These are phyloP conservation scores for Trichoderma sp. DNA, from an alignment of 2,329 filamentous ascomycete genomes.

Conservation along the genomic window DNA sequence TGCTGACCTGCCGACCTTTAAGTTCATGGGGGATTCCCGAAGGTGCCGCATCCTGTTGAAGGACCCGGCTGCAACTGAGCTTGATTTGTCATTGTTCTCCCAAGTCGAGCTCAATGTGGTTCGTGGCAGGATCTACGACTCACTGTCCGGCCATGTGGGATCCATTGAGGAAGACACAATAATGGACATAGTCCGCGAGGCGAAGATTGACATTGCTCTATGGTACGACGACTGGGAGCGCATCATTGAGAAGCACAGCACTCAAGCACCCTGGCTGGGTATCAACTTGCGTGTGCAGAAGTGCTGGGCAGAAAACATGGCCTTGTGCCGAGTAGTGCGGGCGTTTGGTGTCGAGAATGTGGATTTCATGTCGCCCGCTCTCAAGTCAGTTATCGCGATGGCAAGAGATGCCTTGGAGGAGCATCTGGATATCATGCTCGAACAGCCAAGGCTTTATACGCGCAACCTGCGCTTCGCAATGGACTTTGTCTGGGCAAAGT, in stretches of 20 bases:
- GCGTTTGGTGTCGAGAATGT: conserved; percentile 39
- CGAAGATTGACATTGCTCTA: conserved; percentile 50
- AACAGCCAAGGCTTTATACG: conserved; percentile 51
- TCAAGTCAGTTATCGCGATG: conserved; percentile 51
- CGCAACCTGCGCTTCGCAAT: conserved; percentile 56
- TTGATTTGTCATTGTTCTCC: conserved; percentile 55
- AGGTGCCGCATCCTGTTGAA: conserved; percentile 50
- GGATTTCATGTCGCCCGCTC: conserved; percentile 51
- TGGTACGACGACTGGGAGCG: conserved; percentile 49
- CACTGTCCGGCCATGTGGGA: conserved; percentile 35
- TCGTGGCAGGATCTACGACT: conserved; percentile 43
- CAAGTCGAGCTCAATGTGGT: conserved; percentile 49
- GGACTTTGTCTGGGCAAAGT: conserved; percentile 62
- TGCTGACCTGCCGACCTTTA: conserved; percentile 33
- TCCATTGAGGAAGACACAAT: conserved; percentile 41
- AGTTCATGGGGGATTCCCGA: conserved; percentile 48
- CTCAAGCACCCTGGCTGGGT: conserved; percentile 40
- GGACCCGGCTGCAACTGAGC: conserved; percentile 46
- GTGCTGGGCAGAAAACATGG: conserved; percentile 57
- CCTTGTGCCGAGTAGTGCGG: conserved; percentile 54
- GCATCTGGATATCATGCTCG: conserved; percentile 53
- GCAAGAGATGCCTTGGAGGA: conserved; percentile 55
- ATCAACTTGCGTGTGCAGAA: conserved; percentile 55
- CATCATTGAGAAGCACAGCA: conserved; percentile 33
- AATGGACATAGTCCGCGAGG: conserved; percentile 46